Base-by-base conservation (phyloP, 2,329 filamentous ascomycete species). In the Apiospora pterosperma region DNA sequence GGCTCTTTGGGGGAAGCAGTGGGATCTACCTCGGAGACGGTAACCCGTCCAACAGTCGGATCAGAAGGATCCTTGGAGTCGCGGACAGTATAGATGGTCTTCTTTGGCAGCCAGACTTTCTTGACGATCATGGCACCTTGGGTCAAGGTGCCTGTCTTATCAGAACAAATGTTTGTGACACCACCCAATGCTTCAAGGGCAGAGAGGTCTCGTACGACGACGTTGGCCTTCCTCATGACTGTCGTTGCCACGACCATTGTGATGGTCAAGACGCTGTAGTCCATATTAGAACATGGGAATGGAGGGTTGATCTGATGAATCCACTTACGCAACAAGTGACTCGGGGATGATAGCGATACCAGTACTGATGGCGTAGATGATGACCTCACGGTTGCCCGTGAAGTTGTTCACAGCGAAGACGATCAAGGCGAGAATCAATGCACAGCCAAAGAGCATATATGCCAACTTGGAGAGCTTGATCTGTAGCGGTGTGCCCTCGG, bases 391-490 rank as follows among this genome's bases (percentile, higher is more conserved):
- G 48, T 79, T 76, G 62, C 83, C 75, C 55, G 81, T 69, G 70
- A 85, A 87, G 66, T 82, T 80, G 71, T 86, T 87, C 62, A 84
- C 85, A 0, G 79, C 84, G 71, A 88, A 87, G 12, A 88, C 85
- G 52, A 88, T 81, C 64, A 87, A 80, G 34, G 85, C 85, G 34
- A 87, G 77, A 23, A 86, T 72, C 12, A 87, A 75, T n/a, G 85
- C 92, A 66, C 91, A 88, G 59, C 85, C 88, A 73, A 95, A 93
- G 2, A 96, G 85, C 8, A 91, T 79, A 64, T 93, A 90, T 12
- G 92, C 92, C 66, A 96, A 83, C 70, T 91, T 91, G 66, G 90
- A 90, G 61, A 96, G 81, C 77, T 92, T 93, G 68, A 89, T 86
- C 77, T 94, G 91, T 60, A 96, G 81, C 3, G 92, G 92, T 2